These are phyloP conservation scores for Neonothopanus nambi DNA, from an alignment of 1,284 basidiomycete species.

Conservation along the genomic window DNA sequence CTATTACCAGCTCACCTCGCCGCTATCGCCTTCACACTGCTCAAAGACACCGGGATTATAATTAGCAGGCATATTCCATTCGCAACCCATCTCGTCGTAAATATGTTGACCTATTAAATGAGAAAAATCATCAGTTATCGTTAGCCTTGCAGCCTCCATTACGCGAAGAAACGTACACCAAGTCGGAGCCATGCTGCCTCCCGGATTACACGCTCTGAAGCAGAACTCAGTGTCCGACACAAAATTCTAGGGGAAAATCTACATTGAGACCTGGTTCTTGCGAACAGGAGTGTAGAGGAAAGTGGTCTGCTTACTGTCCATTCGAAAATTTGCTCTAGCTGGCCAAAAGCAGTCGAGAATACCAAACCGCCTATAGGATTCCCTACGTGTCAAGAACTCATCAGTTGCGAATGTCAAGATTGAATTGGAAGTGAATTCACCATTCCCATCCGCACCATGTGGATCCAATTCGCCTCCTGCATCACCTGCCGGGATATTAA, in stretches of 20 bases:
- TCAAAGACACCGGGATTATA: conserved; percentile 61
- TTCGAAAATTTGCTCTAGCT: conserved; percentile 56
- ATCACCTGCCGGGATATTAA: conserved; percentile 68
- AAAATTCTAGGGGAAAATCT: conserved; percentile 44
- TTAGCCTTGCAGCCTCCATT: conserved; percentile 20
- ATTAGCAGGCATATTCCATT: conserved; percentile 38
- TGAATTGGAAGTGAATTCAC: conserved; percentile 35
- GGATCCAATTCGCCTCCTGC: conserved; percentile 64
- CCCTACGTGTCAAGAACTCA: conserved; percentile 32
- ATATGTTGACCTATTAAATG: conserved; percentile 47
- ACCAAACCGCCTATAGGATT: conserved; percentile 72
- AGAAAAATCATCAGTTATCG: background rate
- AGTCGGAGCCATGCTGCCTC: conserved; percentile 53
- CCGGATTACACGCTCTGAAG: conserved; percentile 67
- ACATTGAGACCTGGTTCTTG: background rate
- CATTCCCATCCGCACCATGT: conserved; percentile 59
- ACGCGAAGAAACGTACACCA: conserved; percentile 56
- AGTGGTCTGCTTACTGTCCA: conserved; percentile 55
- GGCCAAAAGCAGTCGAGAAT: conserved; percentile 70
- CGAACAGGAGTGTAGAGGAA: background rate
- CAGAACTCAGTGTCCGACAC: conserved; percentile 65
- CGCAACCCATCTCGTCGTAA: conserved; percentile 66
- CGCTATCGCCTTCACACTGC: conserved; percentile 54
- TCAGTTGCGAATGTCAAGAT: conserved; percentile 1
- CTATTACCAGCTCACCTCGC: conserved; percentile 36